Base-by-base conservation (phyloP, 768 basidiomycete genomes). In the Tricholoma flavovirens region DNA sequence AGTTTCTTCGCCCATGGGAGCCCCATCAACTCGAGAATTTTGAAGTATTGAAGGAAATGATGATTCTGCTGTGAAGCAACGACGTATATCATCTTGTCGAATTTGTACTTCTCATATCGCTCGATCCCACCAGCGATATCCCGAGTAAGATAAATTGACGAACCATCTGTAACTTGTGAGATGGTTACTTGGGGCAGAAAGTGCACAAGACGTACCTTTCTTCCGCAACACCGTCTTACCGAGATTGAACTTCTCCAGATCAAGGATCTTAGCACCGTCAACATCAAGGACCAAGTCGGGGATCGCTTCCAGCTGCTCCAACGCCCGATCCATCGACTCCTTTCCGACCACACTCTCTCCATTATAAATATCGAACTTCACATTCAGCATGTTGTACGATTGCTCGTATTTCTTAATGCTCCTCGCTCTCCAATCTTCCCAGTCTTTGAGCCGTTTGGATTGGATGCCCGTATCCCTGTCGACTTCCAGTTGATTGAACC, bases 91-190 rank as follows among this genome's bases (percentile, higher is more conserved):
- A 96, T 93, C 71, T 85, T 86, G 71, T 82, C 78, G 57, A 80
- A 94, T 57, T 90, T 83, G 80, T 94, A 93, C 67, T 91, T 86
- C 63, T 93, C 87, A 75, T 87, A 92, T 54, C 95, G 88, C 72
- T 98, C 90, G 60, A 88, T 86, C 1, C 95, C 94, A 19, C 88
- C 96, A 48, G 87, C 95, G 57, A 99, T 93, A 71, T 99, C 96
- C 49, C 96, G 92, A 8, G 92, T 94, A 52, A 96, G 82, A 70
- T 97, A 97, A 60, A 95, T 93, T 0, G 90, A 90, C 8, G 93
- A 94, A 15, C 94, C 94, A 59, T 97, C 94, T 95, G 62, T 36
- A 38, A 43, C 17, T 21, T 4, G 30, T 49, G 33, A 24, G 42
- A 19, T 7, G 51, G 55, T n/a, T 3, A 19, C 26, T 5, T 32